Evolutionary conservation across 164 flowering plant species (phyloP).

Genomic region (Aristolochia californica): DNA sequence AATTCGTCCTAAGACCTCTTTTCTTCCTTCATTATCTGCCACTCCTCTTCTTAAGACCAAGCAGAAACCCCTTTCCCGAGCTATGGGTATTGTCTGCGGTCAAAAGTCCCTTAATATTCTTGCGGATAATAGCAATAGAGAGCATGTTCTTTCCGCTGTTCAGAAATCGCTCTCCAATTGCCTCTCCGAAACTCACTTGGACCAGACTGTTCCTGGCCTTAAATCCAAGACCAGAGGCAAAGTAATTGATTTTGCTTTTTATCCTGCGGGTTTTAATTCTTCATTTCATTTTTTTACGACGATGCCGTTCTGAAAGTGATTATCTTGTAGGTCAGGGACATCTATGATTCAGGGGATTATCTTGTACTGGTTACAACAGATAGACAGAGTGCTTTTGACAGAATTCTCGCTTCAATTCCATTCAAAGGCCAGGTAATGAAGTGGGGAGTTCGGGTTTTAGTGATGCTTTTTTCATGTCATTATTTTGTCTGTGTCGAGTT

Average conservation of each 20-base stretch:
- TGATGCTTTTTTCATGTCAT: too few species aligned
- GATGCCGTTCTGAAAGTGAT: background rate
- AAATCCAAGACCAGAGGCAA: conserved; percentile 80
- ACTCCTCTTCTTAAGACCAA: background rate
- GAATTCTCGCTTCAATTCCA: conserved; percentile 92
- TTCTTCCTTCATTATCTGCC: background rate
- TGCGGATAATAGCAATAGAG: conserved; percentile 20
- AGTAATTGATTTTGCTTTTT: conserved; percentile 25
- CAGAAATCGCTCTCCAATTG: conserved; percentile 37
- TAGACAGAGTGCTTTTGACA: conserved; percentile 89
- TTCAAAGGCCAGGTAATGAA: conserved; percentile 80
- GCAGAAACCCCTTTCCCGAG: background rate
- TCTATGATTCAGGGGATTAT: conserved; percentile 85
- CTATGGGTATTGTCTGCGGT: background rate
- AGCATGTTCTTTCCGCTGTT: conserved; percentile 30
- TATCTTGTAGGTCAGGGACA: conserved; percentile 63
- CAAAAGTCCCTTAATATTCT: conserved; percentile 2
- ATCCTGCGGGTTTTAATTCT: background rate
- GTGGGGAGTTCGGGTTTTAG: too few species aligned
- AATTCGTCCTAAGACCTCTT: conserved; percentile 14
- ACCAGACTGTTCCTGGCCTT: conserved; percentile 55
- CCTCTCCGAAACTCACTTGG: conserved; percentile 78
- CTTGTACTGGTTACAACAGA: conserved; percentile 92
- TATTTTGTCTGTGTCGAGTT: background rate
- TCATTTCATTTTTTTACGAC: background rate